Base-by-base conservation (phyloP, 1,284 basidiomycete species). In the Meira nashicola region DNA sequence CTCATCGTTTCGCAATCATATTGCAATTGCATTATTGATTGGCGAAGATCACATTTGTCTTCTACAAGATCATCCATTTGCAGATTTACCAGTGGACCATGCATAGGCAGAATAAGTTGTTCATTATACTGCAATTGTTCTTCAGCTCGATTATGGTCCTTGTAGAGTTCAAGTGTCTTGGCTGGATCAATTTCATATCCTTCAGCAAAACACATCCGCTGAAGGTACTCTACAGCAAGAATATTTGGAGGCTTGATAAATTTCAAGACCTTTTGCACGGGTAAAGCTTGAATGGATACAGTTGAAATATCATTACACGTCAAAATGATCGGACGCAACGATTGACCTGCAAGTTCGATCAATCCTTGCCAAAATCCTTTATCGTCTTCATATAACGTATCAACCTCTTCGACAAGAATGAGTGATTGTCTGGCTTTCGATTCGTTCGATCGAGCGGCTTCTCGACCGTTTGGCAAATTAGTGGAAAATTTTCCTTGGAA, bases 321-420 rank as follows among this genome's bases (percentile, higher is more conserved):
- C 3, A 78, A 41, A 9, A 78, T 58, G 12, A 78, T 68, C 0
- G 76, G 76, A 7, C 76, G 52, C 37, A 59, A 66, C n/a, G 72
- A 75, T 23, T 65, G 62, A 17, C 62, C 62, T 1, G 70, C 59
- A 10, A 78, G 57, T 40, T 76, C 67, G n/a, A 74, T 61, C 21
- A 76, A 62, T 5, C 89, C 85, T 1, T 87, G 83, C 95, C 95
- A 99, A 79, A 98, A 98, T 43, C 88, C 89, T 43, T 82, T 82
- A 77, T 97, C 94, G 54, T 93, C 90, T 64, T 86, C 87, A 80
- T 87, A 98, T 43, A 97, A 81, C 40, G 97, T 85, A 78, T 99
- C 95, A 8, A 90, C 94, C 77, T 98, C 95, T 79, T 99, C 95
- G n/a, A 99, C 81, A 38, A 99, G 82, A 67, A 98, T 89, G 51